Percentiles rank a stretch among this genome's conserved stretches.
phyloP scores from a whole-genome alignment of 257 asterid genomes.

The Capsicum rhomboideum region DNA sequence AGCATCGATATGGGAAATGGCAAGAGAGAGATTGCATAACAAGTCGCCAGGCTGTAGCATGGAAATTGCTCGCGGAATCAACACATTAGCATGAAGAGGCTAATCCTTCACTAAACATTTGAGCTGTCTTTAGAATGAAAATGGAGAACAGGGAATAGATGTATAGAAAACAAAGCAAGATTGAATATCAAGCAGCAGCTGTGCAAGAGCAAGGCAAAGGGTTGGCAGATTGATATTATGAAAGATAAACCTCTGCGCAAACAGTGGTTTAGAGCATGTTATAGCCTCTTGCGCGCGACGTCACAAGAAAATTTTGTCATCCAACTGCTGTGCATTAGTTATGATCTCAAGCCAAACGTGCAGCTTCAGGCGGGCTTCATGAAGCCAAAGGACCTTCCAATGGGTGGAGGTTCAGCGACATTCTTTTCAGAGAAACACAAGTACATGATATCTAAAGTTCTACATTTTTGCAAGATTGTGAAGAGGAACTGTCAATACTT shows the following conservation, averaged over 20 bases:
- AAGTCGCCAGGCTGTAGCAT: conserved; percentile 25
- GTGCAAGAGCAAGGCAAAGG: not conserved
- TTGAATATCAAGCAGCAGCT: not conserved
- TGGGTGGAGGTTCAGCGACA: not conserved
- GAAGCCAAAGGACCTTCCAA: not conserved
- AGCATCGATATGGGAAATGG: conserved; percentile 13
- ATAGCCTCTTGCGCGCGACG: not conserved
- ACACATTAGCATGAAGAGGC: conserved; percentile 9
- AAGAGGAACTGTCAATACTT: not conserved
- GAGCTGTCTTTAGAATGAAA: conserved; percentile 1
- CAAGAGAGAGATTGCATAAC: not conserved
- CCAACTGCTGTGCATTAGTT: not conserved
- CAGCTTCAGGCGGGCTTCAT: not conserved
- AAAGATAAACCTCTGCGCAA: not conserved
- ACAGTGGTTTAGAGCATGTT: not conserved
- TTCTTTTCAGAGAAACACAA: not conserved
- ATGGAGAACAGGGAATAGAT: not conserved
- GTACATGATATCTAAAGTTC: not conserved
- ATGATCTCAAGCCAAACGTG: not conserved
- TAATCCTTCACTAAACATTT: not conserved
- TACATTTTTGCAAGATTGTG: not conserved
- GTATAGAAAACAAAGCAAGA: not conserved
- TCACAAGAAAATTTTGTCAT: not conserved
- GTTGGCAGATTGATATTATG: not conserved
- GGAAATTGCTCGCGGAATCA: conserved; percentile 7